These are phyloP conservation scores for Aspergillus bombycis DNA, from an alignment of 2,329 filamentous ascomycete species.

Conservation along the genomic window DNA sequence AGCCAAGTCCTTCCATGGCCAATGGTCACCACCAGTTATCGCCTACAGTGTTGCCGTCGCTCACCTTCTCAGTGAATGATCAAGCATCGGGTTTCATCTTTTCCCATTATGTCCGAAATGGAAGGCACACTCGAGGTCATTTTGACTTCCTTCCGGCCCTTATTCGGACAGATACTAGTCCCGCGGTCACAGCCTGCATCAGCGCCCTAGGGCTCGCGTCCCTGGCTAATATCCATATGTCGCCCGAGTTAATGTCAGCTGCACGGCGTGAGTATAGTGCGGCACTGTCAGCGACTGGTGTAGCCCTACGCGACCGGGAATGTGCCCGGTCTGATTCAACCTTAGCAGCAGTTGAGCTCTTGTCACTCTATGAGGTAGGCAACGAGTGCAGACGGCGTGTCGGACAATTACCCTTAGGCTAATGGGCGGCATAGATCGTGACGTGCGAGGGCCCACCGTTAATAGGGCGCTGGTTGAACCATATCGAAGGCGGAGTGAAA, in stretches of 20 bases:
- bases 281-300: constrained; percentile 17
- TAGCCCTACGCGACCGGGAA: constrained; percentile 12
- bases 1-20: background rate
- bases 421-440: background rate
- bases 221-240: constrained; percentile 13
- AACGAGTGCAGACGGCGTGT: background rate
- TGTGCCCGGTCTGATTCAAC: constrained; percentile 19
- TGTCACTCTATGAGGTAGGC: constrained; percentile 22
- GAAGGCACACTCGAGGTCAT: constrained; percentile 7
- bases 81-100: constrained; percentile 13
- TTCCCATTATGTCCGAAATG: constrained; percentile 15
- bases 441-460: background rate
- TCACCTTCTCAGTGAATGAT: constrained; percentile 12
- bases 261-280: constrained; percentile 16
- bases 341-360: constrained; percentile 19
- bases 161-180: constrained; percentile 10
- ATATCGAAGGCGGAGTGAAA: constrained; percentile 16
- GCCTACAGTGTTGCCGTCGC: background rate
- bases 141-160: constrained; percentile 14
- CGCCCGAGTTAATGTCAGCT: constrained; percentile 1
- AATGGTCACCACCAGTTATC: background rate
- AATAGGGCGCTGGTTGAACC: constrained; percentile 18
- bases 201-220: constrained; percentile 18
- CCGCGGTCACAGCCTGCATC: constrained; percentile 14
- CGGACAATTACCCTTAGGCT: background rate